phyloP scores from a whole-genome alignment of 768 basidiomycete genomes.

The Coprinellus aureogranulatus region DNA sequence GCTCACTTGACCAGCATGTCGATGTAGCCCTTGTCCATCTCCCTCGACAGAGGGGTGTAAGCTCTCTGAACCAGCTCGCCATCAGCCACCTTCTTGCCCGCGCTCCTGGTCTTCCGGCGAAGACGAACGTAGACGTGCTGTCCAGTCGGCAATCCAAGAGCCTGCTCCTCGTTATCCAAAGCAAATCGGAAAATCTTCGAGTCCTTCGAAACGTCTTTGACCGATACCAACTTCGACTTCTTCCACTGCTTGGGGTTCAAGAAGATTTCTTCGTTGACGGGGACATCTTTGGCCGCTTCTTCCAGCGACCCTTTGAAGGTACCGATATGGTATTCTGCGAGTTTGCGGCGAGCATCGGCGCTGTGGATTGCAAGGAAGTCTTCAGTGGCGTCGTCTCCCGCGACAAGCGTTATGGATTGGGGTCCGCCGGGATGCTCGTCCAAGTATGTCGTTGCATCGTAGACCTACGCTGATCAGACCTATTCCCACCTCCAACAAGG shows the following conservation, averaged over 20 bases:
- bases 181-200: conserved; percentile 50
- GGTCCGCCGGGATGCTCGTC: conserved; percentile 59
- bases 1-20: conserved; percentile 54
- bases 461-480: conserved; percentile 29
- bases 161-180: conserved; percentile 36
- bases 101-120: conserved; percentile 25
- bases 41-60: conserved; percentile 56
- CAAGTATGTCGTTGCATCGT: conserved; percentile 50
- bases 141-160: conserved; percentile 55
- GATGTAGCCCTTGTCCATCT: conserved; percentile 41
- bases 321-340: conserved; percentile 54
- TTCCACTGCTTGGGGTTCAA: conserved; percentile 51
- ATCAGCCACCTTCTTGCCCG: conserved; percentile 15
- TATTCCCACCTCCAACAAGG: background rate
- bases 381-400: conserved; percentile 60
- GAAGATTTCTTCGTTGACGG: conserved; percentile 22
- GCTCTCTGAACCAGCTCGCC: conserved; percentile 52
- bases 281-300: conserved; percentile 4
- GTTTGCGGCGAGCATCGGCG: conserved; percentile 43
- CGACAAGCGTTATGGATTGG: conserved; percentile 52
- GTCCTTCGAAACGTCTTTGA: conserved; percentile 44
- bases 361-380: conserved; percentile 66
- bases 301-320: conserved; percentile 31
- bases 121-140: conserved; percentile 59
- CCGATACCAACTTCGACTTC: conserved; percentile 33